A percentile compares a stretch with the other conserved stretches of the same genome.
Conservation (phyloP, 2,329 filamentous ascomycete genomes). For the Stagonosporopsis chrysanthemi region DNA sequence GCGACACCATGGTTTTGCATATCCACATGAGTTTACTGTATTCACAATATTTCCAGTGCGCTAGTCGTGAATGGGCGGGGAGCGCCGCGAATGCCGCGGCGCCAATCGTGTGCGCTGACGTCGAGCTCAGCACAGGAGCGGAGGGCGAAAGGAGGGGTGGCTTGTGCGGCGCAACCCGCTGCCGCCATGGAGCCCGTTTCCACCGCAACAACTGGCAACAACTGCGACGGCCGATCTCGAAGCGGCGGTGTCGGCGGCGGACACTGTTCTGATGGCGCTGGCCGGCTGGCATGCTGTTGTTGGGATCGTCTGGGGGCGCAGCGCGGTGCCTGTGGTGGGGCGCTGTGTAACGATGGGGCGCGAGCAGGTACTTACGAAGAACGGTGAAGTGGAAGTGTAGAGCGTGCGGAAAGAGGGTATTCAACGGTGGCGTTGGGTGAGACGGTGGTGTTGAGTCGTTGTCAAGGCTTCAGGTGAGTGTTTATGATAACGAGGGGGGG, state of each 20-base stretch:
- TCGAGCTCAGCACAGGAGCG: conserved; percentile 22
- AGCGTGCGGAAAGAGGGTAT: conserved; percentile 21
- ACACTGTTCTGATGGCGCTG: conserved; percentile 29
- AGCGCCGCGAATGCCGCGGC: background rate
- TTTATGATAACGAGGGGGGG: conserved; percentile 21
- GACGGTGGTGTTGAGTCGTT: conserved; percentile 29
- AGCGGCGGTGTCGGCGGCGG: conserved; percentile 20
- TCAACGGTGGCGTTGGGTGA: conserved; percentile 26
- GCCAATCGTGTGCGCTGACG: conserved; percentile 31
- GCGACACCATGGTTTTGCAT: background rate
- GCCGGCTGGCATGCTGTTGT: conserved; percentile 19
- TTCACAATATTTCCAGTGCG: background rate
- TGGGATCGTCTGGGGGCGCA: conserved; percentile 35
- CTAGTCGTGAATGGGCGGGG: background rate
- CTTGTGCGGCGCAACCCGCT: conserved; percentile 30
- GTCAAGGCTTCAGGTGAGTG: conserved; percentile 33
- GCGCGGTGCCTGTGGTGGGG: conserved; percentile 35
- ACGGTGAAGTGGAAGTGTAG: conserved; percentile 22
- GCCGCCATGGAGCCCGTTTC: conserved; percentile 21
- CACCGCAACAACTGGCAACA: conserved; percentile 22
- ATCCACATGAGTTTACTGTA: background rate
- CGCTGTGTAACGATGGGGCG: conserved; percentile 38
- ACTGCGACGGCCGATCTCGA: conserved; percentile 15
- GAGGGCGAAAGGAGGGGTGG: conserved; percentile 43
- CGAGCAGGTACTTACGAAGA: conserved; percentile 43